Evolutionary conservation across 2,329 filamentous ascomycete genomes (phyloP).

Genomic region (Botrytis fabae): DNA sequence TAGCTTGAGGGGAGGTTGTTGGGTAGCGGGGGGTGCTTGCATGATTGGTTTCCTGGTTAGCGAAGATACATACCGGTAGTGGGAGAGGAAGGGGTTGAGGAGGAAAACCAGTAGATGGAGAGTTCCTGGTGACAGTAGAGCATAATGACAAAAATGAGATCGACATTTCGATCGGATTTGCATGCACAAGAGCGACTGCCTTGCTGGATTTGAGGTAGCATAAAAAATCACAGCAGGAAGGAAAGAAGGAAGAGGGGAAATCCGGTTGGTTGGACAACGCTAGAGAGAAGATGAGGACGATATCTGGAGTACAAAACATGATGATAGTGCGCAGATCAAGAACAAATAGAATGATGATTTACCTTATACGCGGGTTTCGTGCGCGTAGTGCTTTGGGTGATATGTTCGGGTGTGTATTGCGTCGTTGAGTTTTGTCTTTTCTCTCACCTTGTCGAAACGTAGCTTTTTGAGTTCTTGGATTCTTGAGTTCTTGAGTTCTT

Average conservation of each 20-base stretch:
- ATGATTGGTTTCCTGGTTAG: neutral
- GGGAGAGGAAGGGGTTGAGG: neutral
- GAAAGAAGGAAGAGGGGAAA: no score
- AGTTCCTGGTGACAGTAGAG: neutral
- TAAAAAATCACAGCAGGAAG: neutral
- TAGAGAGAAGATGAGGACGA: neutral
- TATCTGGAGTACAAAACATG: neutral
- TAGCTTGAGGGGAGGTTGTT: neutral
- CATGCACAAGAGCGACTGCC: neutral
- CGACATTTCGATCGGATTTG: neutral
- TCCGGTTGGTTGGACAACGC: neutral
- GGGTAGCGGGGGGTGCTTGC: neutral
- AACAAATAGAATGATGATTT: conserved; percentile 3
- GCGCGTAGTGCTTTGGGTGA: neutral
- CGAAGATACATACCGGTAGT: neutral
- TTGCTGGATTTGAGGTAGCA: conserved; percentile 8
- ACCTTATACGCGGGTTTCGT: neutral
- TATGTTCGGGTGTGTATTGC: neutral
- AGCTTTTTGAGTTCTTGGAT: neutral
- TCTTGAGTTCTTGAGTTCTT: neutral
- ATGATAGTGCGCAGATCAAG: neutral
- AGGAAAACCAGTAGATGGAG: neutral
- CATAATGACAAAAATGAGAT: conserved; percentile 16
- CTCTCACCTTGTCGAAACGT: neutral
- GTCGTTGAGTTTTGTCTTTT: neutral